These are phyloP conservation scores for Pachyrhizus erosus DNA, from an alignment of 306 rosid species.

Conservation along the genomic window DNA sequence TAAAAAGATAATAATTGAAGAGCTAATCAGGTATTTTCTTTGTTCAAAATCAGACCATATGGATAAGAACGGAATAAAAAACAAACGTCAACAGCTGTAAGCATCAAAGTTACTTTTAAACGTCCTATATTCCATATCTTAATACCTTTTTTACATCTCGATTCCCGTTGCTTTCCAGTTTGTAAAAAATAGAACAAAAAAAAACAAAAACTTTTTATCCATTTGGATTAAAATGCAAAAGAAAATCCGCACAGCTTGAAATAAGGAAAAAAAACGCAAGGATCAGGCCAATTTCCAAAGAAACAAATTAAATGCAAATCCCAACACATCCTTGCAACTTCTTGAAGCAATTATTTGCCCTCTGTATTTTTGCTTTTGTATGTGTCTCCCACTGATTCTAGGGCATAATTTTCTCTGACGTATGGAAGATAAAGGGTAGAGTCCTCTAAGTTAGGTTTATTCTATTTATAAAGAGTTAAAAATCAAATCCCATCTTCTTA, in stretches of 20 bases:
- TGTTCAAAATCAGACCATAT: too few species aligned
- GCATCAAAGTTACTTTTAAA: slow-evolving; percentile 47
- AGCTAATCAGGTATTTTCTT: background rate
- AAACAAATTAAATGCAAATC: slow-evolving; percentile 20
- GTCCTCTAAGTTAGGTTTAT: too few species aligned
- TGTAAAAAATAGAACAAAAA: slow-evolving; percentile 24
- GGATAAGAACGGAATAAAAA: slow-evolving; percentile 27
- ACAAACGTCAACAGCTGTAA: slow-evolving; percentile 28
- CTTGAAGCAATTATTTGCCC: slow-evolving; percentile 21
- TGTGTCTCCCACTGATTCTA: background rate
- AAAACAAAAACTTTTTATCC: too few species aligned
- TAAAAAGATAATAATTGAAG: background rate
- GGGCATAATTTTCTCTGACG: background rate
- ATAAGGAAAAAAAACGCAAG: slow-evolving; percentile 1
- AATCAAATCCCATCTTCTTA: background rate
- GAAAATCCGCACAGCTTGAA: background rate
- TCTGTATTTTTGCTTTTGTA: background rate
- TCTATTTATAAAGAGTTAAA: background rate
- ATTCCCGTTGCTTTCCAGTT: slow-evolving; percentile 39
- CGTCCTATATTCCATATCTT: slow-evolving; percentile 48
- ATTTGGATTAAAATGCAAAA: background rate
- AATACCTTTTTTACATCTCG: slow-evolving; percentile 43
- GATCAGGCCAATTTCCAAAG: slow-evolving; percentile 14
- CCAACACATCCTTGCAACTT: slow-evolving; percentile 30
- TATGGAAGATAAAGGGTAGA: background rate